Evolutionary conservation across 2,329 filamentous ascomycete genomes (phyloP), one percentile per base, ranked within the genome.

Genomic region (Monosporascus sp.): DNA sequence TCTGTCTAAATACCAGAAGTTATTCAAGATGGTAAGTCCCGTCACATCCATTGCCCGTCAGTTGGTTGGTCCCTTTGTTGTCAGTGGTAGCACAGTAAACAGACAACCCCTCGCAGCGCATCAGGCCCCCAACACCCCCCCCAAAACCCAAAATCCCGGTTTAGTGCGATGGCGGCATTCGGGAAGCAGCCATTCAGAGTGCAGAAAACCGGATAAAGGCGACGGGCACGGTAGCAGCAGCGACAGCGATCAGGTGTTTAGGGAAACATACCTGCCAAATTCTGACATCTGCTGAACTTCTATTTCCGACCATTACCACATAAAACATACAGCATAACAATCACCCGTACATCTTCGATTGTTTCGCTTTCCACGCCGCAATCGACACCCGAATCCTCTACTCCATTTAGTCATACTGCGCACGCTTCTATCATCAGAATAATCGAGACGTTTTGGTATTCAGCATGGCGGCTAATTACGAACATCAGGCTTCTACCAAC

Each of bases 401-500:
- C n/a, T 48, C 22, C 20, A 9, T 37, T 38, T 37, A 17, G 15
- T 18, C 22, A 31, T 15, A 47, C 14, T 37, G 25, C 36, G 18
- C 49, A 46, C 37, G 5, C 11, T 45, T 20, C 36, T 20, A 7
- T 31, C 14, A 48, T 48, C 20, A 15, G 25, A 48, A 8, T 17
- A n/a, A 9, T 20, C 27, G 35, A 5, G 43, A 31, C 31, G 14
- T 35, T 25, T 25, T 14, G 6, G 24, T 46, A n/a, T 14, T 46
- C 56, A 62, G 55, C 45, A 69, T 69, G 67, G 58, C 64, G 50
- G 53, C 67, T 69, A 69, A 66, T 59, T 61, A 62, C 57, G 63
- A 64, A 50, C 55, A 73, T 47, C 82, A 87, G 83, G 83, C 83
- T 72, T 86, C 82, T 57, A 97, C 93, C 78, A 97, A 99, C 87